Conservation (phyloP, 805 yeast genomes). For the Phaffomyces antillensis region DNA sequence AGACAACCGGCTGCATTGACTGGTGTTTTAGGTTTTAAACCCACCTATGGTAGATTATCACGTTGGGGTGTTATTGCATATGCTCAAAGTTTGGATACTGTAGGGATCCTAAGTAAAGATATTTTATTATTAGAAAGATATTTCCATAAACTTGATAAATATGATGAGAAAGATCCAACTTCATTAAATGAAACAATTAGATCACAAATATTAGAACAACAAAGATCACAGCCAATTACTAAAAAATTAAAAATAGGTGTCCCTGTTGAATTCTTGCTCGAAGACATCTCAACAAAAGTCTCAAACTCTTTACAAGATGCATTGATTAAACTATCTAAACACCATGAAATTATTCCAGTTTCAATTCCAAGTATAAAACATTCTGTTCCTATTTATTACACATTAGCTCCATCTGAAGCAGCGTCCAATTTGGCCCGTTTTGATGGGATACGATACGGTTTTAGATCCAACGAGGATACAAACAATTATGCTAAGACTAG, state of each 20-base stretch:
- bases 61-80: slow-evolving; percentile 89
- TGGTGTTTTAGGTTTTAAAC: slow-evolving; percentile 83
- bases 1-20: slow-evolving; percentile 88
- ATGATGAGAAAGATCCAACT: slow-evolving; percentile 80
- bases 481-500: slow-evolving; percentile 55
- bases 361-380: slow-evolving; percentile 63
- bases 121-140: slow-evolving; percentile 39
- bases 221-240: neutral
- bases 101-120: slow-evolving; percentile 66
- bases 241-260: slow-evolving; percentile 55
- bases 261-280: slow-evolving; percentile 57
- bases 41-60: slow-evolving; percentile 86
- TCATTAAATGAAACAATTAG: slow-evolving; percentile 37
- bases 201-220: slow-evolving; percentile 1
- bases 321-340: slow-evolving; percentile 34
- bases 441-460: slow-evolving; percentile 87
- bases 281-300: slow-evolving; percentile 44
- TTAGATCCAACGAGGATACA: slow-evolving; percentile 33
- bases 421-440: slow-evolving; percentile 84
- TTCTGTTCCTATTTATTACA: slow-evolving; percentile 76
- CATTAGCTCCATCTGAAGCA: slow-evolving; percentile 89
- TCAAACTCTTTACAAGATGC: slow-evolving; percentile 40
- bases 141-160: slow-evolving; percentile 46
- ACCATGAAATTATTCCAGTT: slow-evolving; percentile 48
- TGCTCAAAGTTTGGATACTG: slow-evolving; percentile 93